Conservation (phyloP, 805 yeast species). For the Alloascoidea africana region DNA sequence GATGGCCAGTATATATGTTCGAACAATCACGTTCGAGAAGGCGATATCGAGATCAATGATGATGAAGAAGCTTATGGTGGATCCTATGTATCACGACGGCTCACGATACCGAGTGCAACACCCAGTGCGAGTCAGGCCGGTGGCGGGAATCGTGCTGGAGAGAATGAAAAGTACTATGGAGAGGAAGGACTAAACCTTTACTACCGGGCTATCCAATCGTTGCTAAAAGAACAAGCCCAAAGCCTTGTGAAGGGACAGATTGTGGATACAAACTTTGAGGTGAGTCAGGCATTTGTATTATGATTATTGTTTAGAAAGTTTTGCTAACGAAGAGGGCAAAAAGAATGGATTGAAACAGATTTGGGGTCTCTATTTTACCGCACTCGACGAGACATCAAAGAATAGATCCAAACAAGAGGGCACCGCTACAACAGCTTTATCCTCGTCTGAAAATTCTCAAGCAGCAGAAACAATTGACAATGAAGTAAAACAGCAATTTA, state of each 20-base stretch:
- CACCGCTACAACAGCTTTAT: not conserved
- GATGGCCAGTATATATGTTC: conserved; percentile 81
- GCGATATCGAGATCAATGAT: conserved; percentile 64
- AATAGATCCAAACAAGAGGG: not conserved
- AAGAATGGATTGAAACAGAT: not conserved
- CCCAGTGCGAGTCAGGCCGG: conserved; percentile 15
- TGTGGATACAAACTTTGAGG: conserved; percentile 5
- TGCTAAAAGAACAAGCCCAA: conserved; percentile 32
- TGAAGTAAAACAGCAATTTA: too few species aligned
- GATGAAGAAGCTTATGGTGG: conserved; percentile 44
- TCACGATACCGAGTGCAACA: conserved; percentile 8
- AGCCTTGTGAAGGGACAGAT: conserved; percentile 21
- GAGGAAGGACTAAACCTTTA: conserved; percentile 22
- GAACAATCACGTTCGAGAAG: conserved; percentile 80
- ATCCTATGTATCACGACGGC: conserved; percentile 29
- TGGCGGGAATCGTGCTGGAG: conserved; percentile 5
- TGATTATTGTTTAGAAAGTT: not conserved
- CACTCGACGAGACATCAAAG: not conserved
- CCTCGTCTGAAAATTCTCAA: not conserved
- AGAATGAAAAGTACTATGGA: conserved; percentile 27
- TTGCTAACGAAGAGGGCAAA: not conserved
- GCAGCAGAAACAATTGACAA: not conserved
- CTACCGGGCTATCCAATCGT: conserved; percentile 30
- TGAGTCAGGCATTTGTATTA: conserved; percentile 6
- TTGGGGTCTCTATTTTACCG: not conserved